These are phyloP conservation scores for Xylaria sp. DNA, from an alignment of 2,329 filamentous ascomycete genomes.

Conservation along the genomic window DNA sequence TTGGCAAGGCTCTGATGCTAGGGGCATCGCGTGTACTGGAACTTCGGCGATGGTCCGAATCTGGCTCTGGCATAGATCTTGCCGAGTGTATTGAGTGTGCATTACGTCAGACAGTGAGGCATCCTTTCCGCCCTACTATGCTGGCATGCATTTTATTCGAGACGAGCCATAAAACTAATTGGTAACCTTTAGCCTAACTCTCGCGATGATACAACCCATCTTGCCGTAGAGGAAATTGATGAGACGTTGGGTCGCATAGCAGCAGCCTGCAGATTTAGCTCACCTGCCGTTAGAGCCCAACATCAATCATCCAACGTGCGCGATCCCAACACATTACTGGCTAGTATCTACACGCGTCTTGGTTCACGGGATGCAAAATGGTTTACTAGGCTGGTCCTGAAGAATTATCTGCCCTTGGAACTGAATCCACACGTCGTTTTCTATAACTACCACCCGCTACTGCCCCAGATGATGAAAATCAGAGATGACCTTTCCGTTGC, in stretches of 20 bases:
- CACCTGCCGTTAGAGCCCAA: slow-evolving; percentile 64
- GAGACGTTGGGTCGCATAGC: slow-evolving; percentile 72
- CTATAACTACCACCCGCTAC: slow-evolving; percentile 71
- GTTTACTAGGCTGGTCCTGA: slow-evolving; percentile 83
- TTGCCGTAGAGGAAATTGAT: slow-evolving; percentile 80
- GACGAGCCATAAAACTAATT: not conserved
- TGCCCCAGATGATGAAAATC: slow-evolving; percentile 76
- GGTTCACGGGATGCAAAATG: slow-evolving; percentile 82
- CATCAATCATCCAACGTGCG: slow-evolving; percentile 43
- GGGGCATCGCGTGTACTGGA: slow-evolving; percentile 69
- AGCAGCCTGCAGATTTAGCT: slow-evolving; percentile 75
- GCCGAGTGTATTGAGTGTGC: slow-evolving; percentile 76
- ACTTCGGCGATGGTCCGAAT: slow-evolving; percentile 69
- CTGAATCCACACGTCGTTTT: slow-evolving; percentile 68
- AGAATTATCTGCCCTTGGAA: slow-evolving; percentile 74
- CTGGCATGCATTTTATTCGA: not conserved
- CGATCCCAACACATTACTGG: slow-evolving; percentile 59
- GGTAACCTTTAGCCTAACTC: slow-evolving; percentile 58
- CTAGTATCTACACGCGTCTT: slow-evolving; percentile 67
- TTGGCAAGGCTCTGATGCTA: slow-evolving; percentile 73
- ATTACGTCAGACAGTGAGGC: slow-evolving; percentile 67
- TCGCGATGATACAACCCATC: slow-evolving; percentile 50
- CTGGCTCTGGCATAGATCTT: slow-evolving; percentile 71
- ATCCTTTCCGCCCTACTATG: not conserved
- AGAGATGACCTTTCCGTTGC: slow-evolving; percentile 74